Evolutionary conservation across 306 rosid species (phyloP).

Genomic region (Geum urbanum): DNA sequence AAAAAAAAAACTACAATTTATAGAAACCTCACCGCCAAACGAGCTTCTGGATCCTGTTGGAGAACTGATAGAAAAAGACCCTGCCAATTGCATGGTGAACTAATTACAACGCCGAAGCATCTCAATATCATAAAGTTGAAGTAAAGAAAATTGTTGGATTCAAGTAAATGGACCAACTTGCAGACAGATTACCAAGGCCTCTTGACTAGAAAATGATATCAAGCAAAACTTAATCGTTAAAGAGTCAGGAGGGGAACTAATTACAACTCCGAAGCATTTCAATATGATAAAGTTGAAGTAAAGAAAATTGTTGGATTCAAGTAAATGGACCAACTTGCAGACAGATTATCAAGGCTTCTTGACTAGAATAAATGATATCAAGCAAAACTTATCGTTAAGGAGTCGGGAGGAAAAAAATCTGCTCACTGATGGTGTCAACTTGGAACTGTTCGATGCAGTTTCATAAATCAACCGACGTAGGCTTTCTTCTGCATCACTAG

Average conservation of each 20-base stretch:
- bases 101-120: constrained; percentile 24
- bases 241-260: constrained; percentile 3
- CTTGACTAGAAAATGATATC: background rate
- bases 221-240: constrained; percentile 3
- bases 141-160: background rate
- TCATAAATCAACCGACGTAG: constrained; percentile 57
- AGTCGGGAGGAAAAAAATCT: constrained; percentile 9
- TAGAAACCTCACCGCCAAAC: constrained; percentile 68
- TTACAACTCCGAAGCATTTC: no score
- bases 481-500: constrained; percentile 68
- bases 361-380: background rate
- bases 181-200: background rate
- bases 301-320: background rate
- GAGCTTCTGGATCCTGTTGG: constrained; percentile 75
- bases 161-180: constrained; percentile 1
- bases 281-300: no score
- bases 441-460: constrained; percentile 63
- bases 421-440: constrained; percentile 75
- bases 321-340: background rate
- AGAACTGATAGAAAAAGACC: constrained; percentile 70
- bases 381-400: constrained; percentile 4
- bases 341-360: background rate
- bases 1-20: background rate
- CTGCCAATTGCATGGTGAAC: constrained; percentile 47
- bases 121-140: background rate